A percentile compares a stretch with the other conserved stretches of the same genome.
Evolutionary conservation across 2,329 filamentous ascomycete genomes (phyloP).

Genomic region (Zymoseptoria pseudotritici): DNA sequence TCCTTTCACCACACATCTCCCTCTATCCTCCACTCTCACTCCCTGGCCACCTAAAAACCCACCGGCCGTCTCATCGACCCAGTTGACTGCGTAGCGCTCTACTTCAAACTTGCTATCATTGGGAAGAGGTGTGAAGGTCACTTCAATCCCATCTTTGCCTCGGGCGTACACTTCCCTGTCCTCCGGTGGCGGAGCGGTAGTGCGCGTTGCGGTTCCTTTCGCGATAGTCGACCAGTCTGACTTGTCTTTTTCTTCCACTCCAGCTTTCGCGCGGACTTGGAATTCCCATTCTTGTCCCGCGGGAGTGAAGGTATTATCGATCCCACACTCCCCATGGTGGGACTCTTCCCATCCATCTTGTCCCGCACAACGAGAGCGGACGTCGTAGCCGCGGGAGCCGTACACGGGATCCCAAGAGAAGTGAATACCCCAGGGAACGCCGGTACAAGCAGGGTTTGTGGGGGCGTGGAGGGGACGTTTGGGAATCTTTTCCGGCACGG

Average conservation of each 20-base stretch:
- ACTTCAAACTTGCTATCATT: slow-evolving; percentile 7
- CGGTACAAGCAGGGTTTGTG: background rate
- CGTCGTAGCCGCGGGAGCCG: slow-evolving; percentile 12
- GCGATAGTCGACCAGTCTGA: slow-evolving; percentile 8
- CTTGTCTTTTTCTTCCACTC: slow-evolving; percentile 3
- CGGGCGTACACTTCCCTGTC: slow-evolving; percentile 6
- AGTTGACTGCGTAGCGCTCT: slow-evolving; percentile 12
- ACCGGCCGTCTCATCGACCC: slow-evolving; percentile 5
- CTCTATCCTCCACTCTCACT: background rate
- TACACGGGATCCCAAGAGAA: slow-evolving; percentile 15
- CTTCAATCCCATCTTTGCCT: slow-evolving; percentile 2
- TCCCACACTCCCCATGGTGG: slow-evolving; percentile 1
- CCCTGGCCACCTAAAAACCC: slow-evolving; percentile 9
- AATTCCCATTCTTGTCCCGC: slow-evolving; percentile 11
- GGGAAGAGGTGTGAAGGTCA: slow-evolving; percentile 5
- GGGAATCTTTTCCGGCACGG: slow-evolving; percentile 4
- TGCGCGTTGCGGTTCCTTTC: slow-evolving; percentile 1
- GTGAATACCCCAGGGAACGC: slow-evolving; percentile 9
- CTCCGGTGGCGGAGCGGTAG: slow-evolving; percentile 7
- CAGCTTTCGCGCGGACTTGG: slow-evolving; percentile 8
- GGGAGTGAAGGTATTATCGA: slow-evolving; percentile 11
- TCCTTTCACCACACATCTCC: slow-evolving; percentile 2
- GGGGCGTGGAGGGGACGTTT: slow-evolving; percentile 6
- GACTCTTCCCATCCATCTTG: slow-evolving; percentile 6
- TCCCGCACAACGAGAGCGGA: slow-evolving; percentile 4